Conservation (phyloP, 257 asterid species). For the Penstemon barbatus region DNA sequence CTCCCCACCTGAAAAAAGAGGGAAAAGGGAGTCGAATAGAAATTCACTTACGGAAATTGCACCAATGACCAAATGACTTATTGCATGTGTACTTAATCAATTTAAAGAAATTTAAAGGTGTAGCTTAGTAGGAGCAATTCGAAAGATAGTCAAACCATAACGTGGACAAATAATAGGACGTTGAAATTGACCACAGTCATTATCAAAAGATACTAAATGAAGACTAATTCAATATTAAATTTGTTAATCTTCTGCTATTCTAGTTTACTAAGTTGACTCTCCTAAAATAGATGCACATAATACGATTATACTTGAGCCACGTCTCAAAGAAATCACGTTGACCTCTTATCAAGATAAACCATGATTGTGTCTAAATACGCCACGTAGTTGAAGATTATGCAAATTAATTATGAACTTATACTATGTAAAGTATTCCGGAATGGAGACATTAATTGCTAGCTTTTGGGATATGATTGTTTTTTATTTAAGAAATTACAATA, state of each 20-base stretch:
- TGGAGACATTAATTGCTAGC: too few relatives aligned
- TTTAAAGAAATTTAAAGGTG: neutral
- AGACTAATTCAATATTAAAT: conserved; percentile 11
- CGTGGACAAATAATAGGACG: conserved; percentile 29
- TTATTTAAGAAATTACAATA: too few relatives aligned
- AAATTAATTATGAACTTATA: too few relatives aligned
- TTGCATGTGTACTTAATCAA: neutral
- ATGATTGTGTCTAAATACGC: neutral
- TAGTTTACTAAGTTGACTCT: conserved; percentile 37
- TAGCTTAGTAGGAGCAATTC: conserved; percentile 16
- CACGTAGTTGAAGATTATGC: neutral
- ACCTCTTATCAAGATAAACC: conserved; percentile 40
- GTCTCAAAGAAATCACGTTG: conserved; percentile 20
- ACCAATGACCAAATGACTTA: neutral
- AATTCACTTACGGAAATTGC: neutral
- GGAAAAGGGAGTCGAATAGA: neutral
- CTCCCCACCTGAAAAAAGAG: conserved; percentile 4
- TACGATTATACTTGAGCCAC: conserved; percentile 42
- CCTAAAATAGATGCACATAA: conserved; percentile 10
- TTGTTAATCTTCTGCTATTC: neutral
- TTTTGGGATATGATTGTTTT: too few relatives aligned
- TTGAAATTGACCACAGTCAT: conserved; percentile 29
- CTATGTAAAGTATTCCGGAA: too few relatives aligned
- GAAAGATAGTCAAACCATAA: conserved; percentile 30
- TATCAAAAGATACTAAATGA: conserved; percentile 27